Percentiles rank a stretch among this genome's conserved stretches.
These are phyloP conservation scores for Zygoascus flipseniorum DNA, from an alignment of 805 yeast species.

Conservation along the genomic window DNA sequence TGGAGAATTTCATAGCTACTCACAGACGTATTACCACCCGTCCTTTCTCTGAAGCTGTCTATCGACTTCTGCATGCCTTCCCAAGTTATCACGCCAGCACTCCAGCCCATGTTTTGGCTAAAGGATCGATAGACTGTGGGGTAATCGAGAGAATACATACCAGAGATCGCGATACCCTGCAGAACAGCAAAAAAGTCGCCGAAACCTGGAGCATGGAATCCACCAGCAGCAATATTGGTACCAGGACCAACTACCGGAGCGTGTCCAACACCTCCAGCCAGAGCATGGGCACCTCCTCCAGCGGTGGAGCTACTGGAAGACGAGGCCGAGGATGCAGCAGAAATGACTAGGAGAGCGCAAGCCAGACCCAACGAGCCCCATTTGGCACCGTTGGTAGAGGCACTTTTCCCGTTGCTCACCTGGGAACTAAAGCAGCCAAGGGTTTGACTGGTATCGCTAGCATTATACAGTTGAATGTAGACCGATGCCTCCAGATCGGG, in stretches of 20 bases:
- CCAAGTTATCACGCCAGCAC: constrained; percentile 26
- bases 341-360: constrained; percentile 20
- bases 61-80: constrained; percentile 23
- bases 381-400: constrained; percentile 19
- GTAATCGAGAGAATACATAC: constrained; percentile 26
- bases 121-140: constrained; percentile 26
- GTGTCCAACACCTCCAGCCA: constrained; percentile 5
- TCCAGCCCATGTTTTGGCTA: constrained; percentile 28
- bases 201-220: constrained; percentile 22
- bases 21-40: constrained; percentile 26
- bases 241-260: constrained; percentile 8
- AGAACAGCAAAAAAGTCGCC: constrained; percentile 23
- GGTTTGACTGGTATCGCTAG: constrained; percentile 12
- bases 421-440: constrained; percentile 23
- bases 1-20: constrained; percentile 7
- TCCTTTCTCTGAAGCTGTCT: constrained; percentile 20
- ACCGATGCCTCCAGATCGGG: constrained; percentile 30
- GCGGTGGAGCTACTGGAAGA: constrained; percentile 5
- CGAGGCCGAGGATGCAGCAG: constrained; percentile 10
- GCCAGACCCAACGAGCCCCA: constrained; percentile 26
- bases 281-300: background rate
- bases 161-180: constrained; percentile 26
- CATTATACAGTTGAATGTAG: constrained; percentile 15
- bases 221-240: constrained; percentile 6
- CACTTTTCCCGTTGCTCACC: constrained; percentile 27